Base-by-base conservation (phyloP, 768 basidiomycete genomes). In the Pulveroboletus ravenelii region DNA sequence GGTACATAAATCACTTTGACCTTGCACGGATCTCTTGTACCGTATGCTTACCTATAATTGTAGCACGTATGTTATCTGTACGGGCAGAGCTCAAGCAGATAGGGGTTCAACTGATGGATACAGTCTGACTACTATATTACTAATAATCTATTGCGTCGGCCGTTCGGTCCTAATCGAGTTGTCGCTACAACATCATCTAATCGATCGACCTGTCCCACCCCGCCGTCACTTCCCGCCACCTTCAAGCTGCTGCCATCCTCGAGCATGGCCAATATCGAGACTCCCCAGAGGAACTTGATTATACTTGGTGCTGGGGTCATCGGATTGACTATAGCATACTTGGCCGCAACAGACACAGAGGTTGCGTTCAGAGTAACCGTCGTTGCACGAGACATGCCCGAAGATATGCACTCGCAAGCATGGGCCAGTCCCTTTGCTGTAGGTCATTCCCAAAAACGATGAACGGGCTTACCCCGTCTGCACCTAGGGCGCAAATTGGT, bases 341-440 rank as follows among this genome's bases (percentile, higher is more conserved):
- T 60, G 32, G 65, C 67, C 20, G 49, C 62, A 6, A 61, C 57
- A 45, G 62, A 65, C 35, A 50, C 53, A 35, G 44, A 52, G 36
- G 44, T 38, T n/a, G 2, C 52, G 3, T 60, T 63, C 48, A 53
- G 18, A 14, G 36, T 70, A 6, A 68, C 66, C 0, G 53, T 72
- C 38, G 55, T 72, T 5, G 71, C 71, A 41, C 60, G 70, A 47
- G 71, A 72, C 48, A 70, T 72, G 64, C 69, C 70, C 2, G 55
- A 66, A 40, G 63, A 68, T 39, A 63, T 60, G 56, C 65, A 66
- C 40, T 77, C 75, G 4, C 74, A 75, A 45, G 73, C 68, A 5
- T 78, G 74, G 65, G 68, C 77, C 9, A 78, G 74, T 47, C 78
- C 78, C n/a, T 78, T 77, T 63, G 76, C 78, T 51, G 76, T 76